These are phyloP conservation scores for Cyclotella distinguenda DNA, from an alignment of 108 stramenopile genomes.

Conservation along the genomic window DNA sequence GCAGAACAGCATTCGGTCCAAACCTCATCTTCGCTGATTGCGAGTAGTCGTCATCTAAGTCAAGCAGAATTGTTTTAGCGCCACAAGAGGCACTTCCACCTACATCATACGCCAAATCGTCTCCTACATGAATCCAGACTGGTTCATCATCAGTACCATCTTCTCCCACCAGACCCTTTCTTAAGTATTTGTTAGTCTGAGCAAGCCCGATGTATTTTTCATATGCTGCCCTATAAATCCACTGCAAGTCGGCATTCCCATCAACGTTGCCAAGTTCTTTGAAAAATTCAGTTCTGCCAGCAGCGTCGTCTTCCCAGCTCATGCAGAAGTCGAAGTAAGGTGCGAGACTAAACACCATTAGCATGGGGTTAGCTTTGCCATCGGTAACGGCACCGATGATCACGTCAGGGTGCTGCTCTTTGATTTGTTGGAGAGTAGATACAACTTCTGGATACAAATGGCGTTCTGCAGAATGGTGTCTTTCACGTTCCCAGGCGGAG, in stretches of 20 bases:
- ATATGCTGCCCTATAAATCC: constrained; percentile 85
- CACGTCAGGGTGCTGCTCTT: constrained; percentile 73
- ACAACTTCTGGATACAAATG: constrained; percentile 76
- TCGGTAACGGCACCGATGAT: constrained; percentile 90
- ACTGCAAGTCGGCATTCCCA: constrained; percentile 75
- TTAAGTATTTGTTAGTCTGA: constrained; percentile 50
- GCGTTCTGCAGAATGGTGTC: constrained; percentile 87
- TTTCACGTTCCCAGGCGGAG: constrained; percentile 86
- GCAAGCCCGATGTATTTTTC: constrained; percentile 74
- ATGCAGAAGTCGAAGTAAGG: constrained; percentile 89
- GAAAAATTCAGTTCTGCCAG: constrained; percentile 72
- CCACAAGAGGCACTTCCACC: constrained; percentile 77
- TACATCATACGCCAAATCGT: constrained; percentile 87
- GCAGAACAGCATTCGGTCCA: constrained; percentile 52
- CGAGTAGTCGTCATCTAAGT: constrained; percentile 64
- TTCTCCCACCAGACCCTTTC: constrained; percentile 20
- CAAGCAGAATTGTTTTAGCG: constrained; percentile 83
- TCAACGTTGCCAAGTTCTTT: constrained; percentile 65
- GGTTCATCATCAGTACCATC: constrained; percentile 41
- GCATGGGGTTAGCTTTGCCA: constrained; percentile 80
- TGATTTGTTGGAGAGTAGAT: constrained; percentile 66
- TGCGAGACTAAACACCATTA: constrained; percentile 87
- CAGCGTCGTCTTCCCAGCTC: constrained; percentile 88
- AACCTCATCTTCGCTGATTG: constrained; percentile 85
- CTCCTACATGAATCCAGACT: constrained; percentile 86